Conservation (phyloP, 2,329 filamentous ascomycete genomes). For the Sarocladium kiliense region DNA sequence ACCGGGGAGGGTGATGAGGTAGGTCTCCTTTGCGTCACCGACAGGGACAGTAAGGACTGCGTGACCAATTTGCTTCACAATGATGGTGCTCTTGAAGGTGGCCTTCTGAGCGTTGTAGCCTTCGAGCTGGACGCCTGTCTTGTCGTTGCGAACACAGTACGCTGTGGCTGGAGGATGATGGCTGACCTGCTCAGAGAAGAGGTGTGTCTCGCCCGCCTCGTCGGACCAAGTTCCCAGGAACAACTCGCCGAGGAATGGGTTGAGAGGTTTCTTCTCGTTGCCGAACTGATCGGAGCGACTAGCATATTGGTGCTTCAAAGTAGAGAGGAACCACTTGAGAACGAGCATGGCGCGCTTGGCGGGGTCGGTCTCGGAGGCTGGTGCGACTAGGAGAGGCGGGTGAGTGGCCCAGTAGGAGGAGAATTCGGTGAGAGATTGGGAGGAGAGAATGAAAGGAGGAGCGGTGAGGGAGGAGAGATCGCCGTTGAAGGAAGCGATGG, state of each 20-base stretch:
- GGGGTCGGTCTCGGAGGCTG: constrained; percentile 72
- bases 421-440: constrained; percentile 74
- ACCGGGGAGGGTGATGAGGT: constrained; percentile 85
- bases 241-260: constrained; percentile 92
- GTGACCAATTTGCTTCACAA: constrained; percentile 91
- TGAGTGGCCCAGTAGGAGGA: constrained; percentile 81
- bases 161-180: constrained; percentile 95
- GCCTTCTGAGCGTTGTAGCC: constrained; percentile 97
- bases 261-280: constrained; percentile 96
- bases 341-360: constrained; percentile 80
- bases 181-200: constrained; percentile 90
- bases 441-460: constrained; percentile 76
- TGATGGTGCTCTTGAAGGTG: constrained; percentile 88
- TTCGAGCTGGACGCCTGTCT: constrained; percentile 71
- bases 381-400: constrained; percentile 72
- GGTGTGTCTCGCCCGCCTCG: constrained; percentile 70
- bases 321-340: constrained; percentile 94
- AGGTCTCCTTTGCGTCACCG: constrained; percentile 51
- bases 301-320: constrained; percentile 80
- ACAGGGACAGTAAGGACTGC: constrained; percentile 71
- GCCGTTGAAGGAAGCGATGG: constrained; percentile 76
- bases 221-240: constrained; percentile 91
- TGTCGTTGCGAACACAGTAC: constrained; percentile 84
- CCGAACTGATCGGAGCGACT: constrained; percentile 72
- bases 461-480: constrained; percentile 77